Base-by-base conservation (phyloP, 2,329 filamentous ascomycete genomes). In the Trichoderma brevicompactum region DNA sequence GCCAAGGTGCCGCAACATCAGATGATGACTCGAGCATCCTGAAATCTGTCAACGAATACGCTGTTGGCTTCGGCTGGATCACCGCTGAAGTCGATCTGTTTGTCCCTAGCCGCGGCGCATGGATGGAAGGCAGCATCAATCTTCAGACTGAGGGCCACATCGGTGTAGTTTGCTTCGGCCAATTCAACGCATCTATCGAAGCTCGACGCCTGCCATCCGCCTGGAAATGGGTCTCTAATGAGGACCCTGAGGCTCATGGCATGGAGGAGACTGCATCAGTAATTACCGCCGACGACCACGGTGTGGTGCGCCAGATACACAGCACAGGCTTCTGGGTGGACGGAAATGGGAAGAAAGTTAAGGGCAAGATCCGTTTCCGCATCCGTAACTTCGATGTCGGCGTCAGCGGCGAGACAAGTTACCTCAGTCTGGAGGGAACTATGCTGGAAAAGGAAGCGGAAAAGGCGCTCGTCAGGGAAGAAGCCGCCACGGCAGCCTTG, bases 101-200 rank as follows among this genome's bases (percentile, higher is more conserved):
- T 75, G 85, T 90, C 38, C 94, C 95, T 0, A 82, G 84, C 61
- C 85, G 86, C 52, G 91, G 92, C 41, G 87, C 88, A 8, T 87
- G 85, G 77, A 85, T 98, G 74, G 89, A 94, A 70, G 95, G 92
- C 10, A 89, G 85, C 70, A 85, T 97, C 64, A 95, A 94, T 72
- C 82, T 97, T 36, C 92, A 96, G 74, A 94, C 90, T 54, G 92
- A 95, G 71, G 92, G 92, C 7, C 92, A 97, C 74, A 84, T 99
- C 7, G 94, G 94, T 19, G 85, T 97, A 2, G 87, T 96, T 10
- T 95, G 92, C 76, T 94, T 92, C 79, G 94, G 94, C 76, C 87
- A 92, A 69, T 98, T 98, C 83, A 96, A 95, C 70, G 92, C 94
- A 1, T 92, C 90, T 49, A 91, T 99, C 66, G 90, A 94, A 72